Percentiles rank a stretch among this genome's conserved stretches.
Evolutionary conservation across 805 yeast species (phyloP).

Genomic region (Candida patagonica): DNA sequence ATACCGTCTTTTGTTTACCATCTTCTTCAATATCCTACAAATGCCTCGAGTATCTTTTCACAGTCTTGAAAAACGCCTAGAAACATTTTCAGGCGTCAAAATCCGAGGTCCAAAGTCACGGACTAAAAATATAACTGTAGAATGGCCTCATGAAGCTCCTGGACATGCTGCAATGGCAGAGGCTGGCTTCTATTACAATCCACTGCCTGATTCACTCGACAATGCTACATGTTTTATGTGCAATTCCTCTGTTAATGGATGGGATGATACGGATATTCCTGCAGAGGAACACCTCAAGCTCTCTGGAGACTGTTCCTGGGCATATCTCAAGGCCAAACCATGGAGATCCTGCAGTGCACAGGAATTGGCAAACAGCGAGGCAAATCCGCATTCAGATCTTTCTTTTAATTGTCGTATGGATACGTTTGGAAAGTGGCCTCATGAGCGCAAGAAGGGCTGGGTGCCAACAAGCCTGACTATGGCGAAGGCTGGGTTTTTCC

Average conservation of each 20-base stretch:
- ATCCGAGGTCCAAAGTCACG: slow-evolving; percentile 13
- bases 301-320: slow-evolving; percentile 31
- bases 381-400: slow-evolving; percentile 19
- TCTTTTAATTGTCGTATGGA: slow-evolving; percentile 18
- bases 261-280: slow-evolving; percentile 48
- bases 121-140: slow-evolving; percentile 9
- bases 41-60: too few species aligned
- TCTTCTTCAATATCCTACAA: too few species aligned
- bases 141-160: slow-evolving; percentile 23
- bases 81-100: slow-evolving; percentile 11
- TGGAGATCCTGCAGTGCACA: slow-evolving; percentile 15
- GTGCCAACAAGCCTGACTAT: slow-evolving; percentile 37
- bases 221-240: slow-evolving; percentile 54
- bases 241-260: slow-evolving; percentile 44
- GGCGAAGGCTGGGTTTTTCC: slow-evolving; percentile 58
- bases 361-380: slow-evolving; percentile 9
- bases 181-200: slow-evolving; percentile 55
- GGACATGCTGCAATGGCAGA: slow-evolving; percentile 35
- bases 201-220: slow-evolving; percentile 36
- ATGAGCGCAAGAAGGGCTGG: slow-evolving; percentile 32
- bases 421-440: slow-evolving; percentile 28
- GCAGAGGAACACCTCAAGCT: slow-evolving; percentile 36
- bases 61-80: slow-evolving; percentile 12
- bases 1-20: too few species aligned
- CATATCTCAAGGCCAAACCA: slow-evolving; percentile 17